phyloP scores from a whole-genome alignment of 2,329 filamentous ascomycete genomes.

The Penicillium sp. region DNA sequence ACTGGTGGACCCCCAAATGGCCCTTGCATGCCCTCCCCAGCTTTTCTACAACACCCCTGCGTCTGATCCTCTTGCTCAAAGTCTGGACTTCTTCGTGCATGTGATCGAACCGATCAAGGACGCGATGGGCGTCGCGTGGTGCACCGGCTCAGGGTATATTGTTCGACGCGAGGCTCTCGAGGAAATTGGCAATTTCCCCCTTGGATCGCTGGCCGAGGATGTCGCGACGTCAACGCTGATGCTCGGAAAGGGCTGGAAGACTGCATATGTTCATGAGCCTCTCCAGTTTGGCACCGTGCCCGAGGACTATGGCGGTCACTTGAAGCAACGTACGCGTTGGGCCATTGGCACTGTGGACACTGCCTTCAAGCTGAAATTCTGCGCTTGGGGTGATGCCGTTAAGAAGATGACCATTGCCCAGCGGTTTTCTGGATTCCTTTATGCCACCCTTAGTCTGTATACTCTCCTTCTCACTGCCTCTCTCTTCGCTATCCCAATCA shows the following conservation, averaged over 20 bases:
- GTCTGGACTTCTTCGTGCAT: constrained; percentile 63
- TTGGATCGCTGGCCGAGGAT: constrained; percentile 65
- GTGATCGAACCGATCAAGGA: constrained; percentile 54
- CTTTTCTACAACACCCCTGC: constrained; percentile 66
- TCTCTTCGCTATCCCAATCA: constrained; percentile 63
- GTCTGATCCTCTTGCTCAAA: constrained; percentile 63
- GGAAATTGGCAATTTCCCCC: constrained; percentile 65
- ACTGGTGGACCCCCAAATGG: constrained; percentile 60
- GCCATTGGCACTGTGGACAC: constrained; percentile 59
- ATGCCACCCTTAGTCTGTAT: constrained; percentile 60
- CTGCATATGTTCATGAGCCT: constrained; percentile 63
- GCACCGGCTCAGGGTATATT: constrained; percentile 67
- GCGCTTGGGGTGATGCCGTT: constrained; percentile 59
- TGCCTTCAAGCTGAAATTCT: constrained; percentile 64
- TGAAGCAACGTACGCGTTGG: constrained; percentile 46
- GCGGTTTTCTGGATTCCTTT: constrained; percentile 64
- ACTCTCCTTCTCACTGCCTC: constrained; percentile 60
- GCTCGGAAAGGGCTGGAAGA: constrained; percentile 65
- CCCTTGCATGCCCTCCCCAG: constrained; percentile 64
- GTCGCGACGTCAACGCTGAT: constrained; percentile 63
- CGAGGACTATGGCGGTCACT: constrained; percentile 40
- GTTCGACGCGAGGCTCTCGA: constrained; percentile 64
- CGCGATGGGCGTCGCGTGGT: constrained; percentile 60
- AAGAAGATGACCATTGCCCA: constrained; percentile 60
- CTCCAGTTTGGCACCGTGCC: constrained; percentile 61